Conservation (phyloP, 2,329 filamentous ascomycete genomes). For the Trichophyton rubrum region DNA sequence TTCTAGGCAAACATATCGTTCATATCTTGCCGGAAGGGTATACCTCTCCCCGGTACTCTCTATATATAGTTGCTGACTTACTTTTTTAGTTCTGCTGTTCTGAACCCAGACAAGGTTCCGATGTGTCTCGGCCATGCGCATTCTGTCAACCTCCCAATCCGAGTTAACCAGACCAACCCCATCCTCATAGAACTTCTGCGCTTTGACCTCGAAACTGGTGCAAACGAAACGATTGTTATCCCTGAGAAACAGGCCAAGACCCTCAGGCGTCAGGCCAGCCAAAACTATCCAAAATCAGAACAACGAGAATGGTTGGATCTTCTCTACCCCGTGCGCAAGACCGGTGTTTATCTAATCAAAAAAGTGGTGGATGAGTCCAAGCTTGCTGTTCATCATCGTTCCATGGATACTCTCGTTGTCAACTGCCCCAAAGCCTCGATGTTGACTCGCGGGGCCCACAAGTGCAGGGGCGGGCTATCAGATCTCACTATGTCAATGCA, state of each 20-base stretch:
- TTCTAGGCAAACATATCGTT: constrained; percentile 92
- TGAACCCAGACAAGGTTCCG: constrained; percentile 69
- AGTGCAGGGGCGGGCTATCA: constrained; percentile 79
- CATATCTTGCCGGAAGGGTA: constrained; percentile 91
- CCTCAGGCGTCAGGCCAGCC: constrained; percentile 58
- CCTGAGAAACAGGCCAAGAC: constrained; percentile 60
- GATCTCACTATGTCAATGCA: constrained; percentile 70
- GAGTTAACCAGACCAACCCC: constrained; percentile 86
- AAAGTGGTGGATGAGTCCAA: constrained; percentile 89
- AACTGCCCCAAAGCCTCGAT: constrained; percentile 71
- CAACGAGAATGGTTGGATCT: constrained; percentile 51
- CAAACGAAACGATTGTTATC: constrained; percentile 68
- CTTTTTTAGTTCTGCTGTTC: constrained; percentile 54
- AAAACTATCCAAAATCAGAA: constrained; percentile 39
- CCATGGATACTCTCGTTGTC: constrained; percentile 70
- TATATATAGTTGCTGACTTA: constrained; percentile 19
- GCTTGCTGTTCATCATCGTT: constrained; percentile 69
- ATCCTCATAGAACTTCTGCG: constrained; percentile 80
- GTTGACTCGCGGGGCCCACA: constrained; percentile 49
- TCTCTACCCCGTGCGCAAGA: constrained; percentile 65
- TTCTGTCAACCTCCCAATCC: constrained; percentile 61
- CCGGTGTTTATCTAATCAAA: constrained; percentile 72
- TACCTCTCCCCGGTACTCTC: constrained; percentile 16
- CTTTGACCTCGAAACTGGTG: constrained; percentile 67
- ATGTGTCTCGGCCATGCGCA: constrained; percentile 65